Evolutionary conservation across 768 basidiomycete species (phyloP), one percentile per base, ranked within the genome.

Genomic region (Clathrus columnatus): DNA sequence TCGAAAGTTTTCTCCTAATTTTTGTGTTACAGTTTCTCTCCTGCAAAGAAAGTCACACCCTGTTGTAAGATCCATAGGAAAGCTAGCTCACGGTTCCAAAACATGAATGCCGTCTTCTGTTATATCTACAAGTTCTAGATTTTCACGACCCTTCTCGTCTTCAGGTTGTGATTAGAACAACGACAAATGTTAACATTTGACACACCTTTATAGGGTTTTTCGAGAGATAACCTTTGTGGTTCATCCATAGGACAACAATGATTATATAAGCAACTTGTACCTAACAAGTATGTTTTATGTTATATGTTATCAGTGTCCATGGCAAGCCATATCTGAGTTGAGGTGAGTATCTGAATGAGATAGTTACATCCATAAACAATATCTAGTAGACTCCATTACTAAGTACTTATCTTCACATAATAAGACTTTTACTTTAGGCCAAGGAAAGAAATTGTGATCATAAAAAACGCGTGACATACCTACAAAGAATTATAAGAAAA

Each of bases 101-200:
- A 85, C 70, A 51, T 79, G 77, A 59, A 81, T 75, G 36, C 88
- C 86, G 43, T 87, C 83, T 23, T 77, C 73, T 6, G 78, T 75
- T 53, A 92, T 86, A 63, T 92, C 88, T 24, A 77, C 69, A 26
- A 91, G 69, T 5, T 74, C 71, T 23, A 80, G 84, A 26, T 91
- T 79, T 7, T 64, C 74, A 45, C 78, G 71, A 7, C 85, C 87
- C 32, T 76, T 68, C 60, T 91, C 88, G 62, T 89, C 84, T 67
- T 23, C 41, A 44, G 23, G 10, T 28, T 7, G 18, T 36, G 2
- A 55, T 45, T 32, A 14, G 27, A 29, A 18, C n/a, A n/a, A n/a
- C n/a, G n/a, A 29, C 27, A 46, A 16, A 4, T n/a, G 14, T 17
- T 4, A 20, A 28, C 45, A 47, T 48, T 4, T 30, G 10, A 55